These are phyloP conservation scores for Cryphonectria nitschkei DNA, from an alignment of 2,329 filamentous ascomycete genomes.

Conservation along the genomic window DNA sequence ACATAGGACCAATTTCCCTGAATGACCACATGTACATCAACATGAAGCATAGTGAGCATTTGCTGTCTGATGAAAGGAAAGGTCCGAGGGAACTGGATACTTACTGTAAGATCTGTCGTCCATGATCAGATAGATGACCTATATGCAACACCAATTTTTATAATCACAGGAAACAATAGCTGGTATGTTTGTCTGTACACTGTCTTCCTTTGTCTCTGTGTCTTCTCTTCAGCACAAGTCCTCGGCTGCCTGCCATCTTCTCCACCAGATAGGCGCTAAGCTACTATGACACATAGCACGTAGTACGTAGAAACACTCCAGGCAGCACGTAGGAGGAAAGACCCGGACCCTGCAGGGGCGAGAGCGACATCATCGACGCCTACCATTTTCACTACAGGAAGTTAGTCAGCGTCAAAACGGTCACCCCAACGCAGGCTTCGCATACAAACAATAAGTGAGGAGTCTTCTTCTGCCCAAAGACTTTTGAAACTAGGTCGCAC, in stretches of 20 bases:
- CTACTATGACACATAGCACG: background rate
- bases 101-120: no score
- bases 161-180: background rate
- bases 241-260: background rate
- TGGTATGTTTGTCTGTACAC: background rate
- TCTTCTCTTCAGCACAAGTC: background rate
- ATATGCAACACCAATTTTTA: background rate
- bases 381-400: background rate
- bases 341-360: background rate
- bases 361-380: background rate
- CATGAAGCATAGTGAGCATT: background rate
- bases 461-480: background rate
- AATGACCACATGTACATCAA: background rate
- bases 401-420: background rate
- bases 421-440: background rate
- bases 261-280: background rate
- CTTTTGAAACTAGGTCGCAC: background rate
- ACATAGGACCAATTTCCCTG: background rate
- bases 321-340: background rate
- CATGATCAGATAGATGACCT: no score
- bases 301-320: background rate
- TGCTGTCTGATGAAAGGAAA: background rate
- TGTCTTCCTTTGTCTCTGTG: background rate
- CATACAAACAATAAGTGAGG: background rate
- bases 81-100: background rate